phyloP scores from a whole-genome alignment of 441 rosid genomes.

The Arabidopsis hybrid region DNA sequence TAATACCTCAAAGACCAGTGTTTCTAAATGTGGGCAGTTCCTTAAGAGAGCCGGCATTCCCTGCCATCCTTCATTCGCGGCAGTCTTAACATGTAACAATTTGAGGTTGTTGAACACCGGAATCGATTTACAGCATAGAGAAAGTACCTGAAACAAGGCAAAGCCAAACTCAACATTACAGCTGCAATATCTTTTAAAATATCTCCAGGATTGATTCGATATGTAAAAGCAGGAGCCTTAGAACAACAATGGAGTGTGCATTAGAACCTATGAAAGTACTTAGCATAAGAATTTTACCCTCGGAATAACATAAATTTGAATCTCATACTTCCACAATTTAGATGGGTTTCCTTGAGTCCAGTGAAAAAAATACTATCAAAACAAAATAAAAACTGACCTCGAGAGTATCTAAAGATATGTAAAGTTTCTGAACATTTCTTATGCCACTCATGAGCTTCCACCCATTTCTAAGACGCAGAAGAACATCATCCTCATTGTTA shows the following conservation, averaged over 20 bases:
- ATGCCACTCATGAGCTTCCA: not conserved
- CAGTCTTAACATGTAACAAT: not conserved
- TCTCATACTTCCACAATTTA: no score
- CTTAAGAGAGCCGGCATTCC: not conserved
- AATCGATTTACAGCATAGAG: not conserved
- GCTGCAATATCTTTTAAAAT: no score
- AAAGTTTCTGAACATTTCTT: not conserved
- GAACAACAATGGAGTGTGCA: no score
- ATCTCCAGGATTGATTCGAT: no score
- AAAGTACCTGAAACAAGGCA: not conserved
- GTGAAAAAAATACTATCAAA: not conserved
- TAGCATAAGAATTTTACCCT: no score
- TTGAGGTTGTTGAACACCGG: conserved; percentile 4
- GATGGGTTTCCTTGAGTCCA: no score
- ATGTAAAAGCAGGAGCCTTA: no score
- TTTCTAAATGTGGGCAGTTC: not conserved
- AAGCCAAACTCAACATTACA: no score
- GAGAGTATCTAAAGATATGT: not conserved
- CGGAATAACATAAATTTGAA: no score
- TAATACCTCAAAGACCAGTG: not conserved
- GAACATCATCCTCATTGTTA: not conserved
- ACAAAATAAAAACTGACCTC: not conserved
- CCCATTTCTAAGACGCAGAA: not conserved
- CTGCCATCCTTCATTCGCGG: not conserved
- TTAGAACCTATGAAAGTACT: no score